phyloP scores from a whole-genome alignment of 139 green algal genomes.

The Chlamydomonas eustigma region DNA sequence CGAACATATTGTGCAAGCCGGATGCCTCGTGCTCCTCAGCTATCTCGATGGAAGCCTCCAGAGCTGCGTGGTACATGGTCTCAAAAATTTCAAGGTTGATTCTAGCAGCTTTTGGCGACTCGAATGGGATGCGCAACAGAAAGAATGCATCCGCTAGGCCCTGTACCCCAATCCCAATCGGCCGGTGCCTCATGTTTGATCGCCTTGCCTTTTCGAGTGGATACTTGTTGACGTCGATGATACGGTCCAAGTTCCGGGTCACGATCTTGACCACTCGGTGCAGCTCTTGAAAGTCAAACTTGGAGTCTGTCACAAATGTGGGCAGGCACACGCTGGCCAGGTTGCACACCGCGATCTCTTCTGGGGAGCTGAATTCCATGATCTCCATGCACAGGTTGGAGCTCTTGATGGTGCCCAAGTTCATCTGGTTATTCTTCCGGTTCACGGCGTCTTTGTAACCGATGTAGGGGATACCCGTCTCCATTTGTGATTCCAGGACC shows the following conservation, averaged over 20 bases:
- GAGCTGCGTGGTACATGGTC: constrained; percentile 35
- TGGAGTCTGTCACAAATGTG: not conserved
- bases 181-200: constrained; percentile 33
- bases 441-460: constrained; percentile 38
- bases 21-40: not conserved
- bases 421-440: constrained; percentile 40
- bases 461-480: constrained; percentile 44
- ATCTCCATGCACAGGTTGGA: constrained; percentile 46
- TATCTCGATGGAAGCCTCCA: constrained; percentile 20
- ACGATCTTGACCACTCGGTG: constrained; percentile 17
- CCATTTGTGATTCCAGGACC: constrained; percentile 33
- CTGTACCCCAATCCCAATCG: constrained; percentile 35
- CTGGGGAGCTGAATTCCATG: constrained; percentile 18
- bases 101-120: constrained; percentile 5
- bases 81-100: constrained; percentile 41
- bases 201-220: constrained; percentile 13
- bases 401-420: constrained; percentile 43
- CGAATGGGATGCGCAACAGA: constrained; percentile 31
- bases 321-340: constrained; percentile 20
- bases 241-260: constrained; percentile 32
- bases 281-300: constrained; percentile 26
- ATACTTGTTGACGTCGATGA: constrained; percentile 44
- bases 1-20: not conserved
- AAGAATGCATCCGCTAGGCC: constrained; percentile 38
- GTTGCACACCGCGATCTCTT: constrained; percentile 40